Base-by-base conservation (phyloP, 2,329 filamentous ascomycete genomes). In the Pyrenochaeta sp. region DNA sequence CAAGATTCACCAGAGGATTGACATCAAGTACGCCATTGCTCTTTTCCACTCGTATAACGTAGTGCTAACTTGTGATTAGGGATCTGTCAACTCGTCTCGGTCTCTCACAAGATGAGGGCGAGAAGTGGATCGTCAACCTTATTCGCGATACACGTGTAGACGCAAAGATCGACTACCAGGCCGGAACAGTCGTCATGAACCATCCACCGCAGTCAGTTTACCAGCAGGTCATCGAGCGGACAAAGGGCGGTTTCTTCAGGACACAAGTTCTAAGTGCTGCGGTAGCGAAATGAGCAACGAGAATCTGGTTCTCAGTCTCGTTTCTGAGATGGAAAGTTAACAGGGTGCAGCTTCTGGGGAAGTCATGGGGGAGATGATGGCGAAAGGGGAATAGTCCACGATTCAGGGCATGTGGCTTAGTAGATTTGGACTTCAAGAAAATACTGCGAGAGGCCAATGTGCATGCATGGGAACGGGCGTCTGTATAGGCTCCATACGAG, bases 51-150 rank as follows among this genome's bases (percentile, higher is more conserved):
- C n/a, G n/a, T n/a, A n/a, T n/a, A n/a, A n/a, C 6, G 35, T 12
- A 21, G 3, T 60, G 60, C 58, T 66, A 56, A 67, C 40, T 21
- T 29, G 27, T 12, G 2, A 36, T 7, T 58, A 88, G 86, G 79
- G 95, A 98, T 70, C 86, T 99, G 54, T 97, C 92, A 63, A 90
- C 88, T 61, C 91, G 95, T 76, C 87, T 99, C 56, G 95, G 94
- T 63, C 85, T 99, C 63, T 92, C 90, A 75, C 89, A 93, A 70
- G 92, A 96, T 74, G 95, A 98, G 73, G 95, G 95, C 71, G 95
- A 99, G 87, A 99, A 99, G 84, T 99, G 95, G 95, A 99, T 99
- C 73, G 95, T 99, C 69, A 99, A 99, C 83, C 85, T 99, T 62
- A 99, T 99, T 80, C 90, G 95, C 61, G 95, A 99, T 80, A 99